Evolutionary conservation across 2,329 filamentous ascomycete genomes (phyloP).

Genomic region (Dothistroma pini): DNA sequence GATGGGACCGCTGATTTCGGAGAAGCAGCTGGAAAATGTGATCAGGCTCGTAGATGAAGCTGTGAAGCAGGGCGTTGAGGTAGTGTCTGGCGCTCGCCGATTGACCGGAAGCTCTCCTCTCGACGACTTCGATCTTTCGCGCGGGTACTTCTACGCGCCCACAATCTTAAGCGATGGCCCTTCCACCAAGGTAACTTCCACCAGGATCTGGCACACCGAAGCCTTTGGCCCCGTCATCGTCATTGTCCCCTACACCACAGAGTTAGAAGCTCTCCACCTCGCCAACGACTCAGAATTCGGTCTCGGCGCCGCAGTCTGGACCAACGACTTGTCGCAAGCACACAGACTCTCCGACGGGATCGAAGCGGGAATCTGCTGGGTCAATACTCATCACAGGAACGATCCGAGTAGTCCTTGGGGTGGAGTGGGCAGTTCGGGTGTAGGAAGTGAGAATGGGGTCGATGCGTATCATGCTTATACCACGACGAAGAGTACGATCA

Average conservation of each 20-base stretch:
- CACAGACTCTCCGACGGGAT: conserved; percentile 49
- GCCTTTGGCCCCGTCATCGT: conserved; percentile 47
- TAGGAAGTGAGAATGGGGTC: conserved; percentile 69
- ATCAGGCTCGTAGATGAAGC: conserved; percentile 62
- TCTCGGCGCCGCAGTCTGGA: conserved; percentile 51
- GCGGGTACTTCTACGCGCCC: conserved; percentile 50
- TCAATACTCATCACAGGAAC: conserved; percentile 62
- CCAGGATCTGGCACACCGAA: conserved; percentile 46
- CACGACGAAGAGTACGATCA: conserved; percentile 61
- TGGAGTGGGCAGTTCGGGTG: conserved; percentile 58
- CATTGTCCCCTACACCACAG: conserved; percentile 45
- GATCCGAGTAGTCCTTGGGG: conserved; percentile 71
- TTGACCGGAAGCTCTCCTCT: conserved; percentile 49
- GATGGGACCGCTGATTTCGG: conserved; percentile 64
- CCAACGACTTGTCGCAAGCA: conserved; percentile 51
- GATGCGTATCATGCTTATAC: conserved; percentile 48
- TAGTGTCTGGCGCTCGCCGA: conserved; percentile 44
- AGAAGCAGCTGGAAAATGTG: conserved; percentile 57
- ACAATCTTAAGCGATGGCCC: conserved; percentile 36
- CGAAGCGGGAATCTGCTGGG: conserved; percentile 66
- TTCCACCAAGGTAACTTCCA: conserved; percentile 23
- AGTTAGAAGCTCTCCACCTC: conserved; percentile 45
- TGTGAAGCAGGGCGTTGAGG: conserved; percentile 56
- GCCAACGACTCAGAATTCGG: conserved; percentile 52
- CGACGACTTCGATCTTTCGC: conserved; percentile 50